Evolutionary conservation across 345 rosid genomes (phyloP), one percentile per base, ranked within the genome.

Genomic region (Populus euphratica): DNA sequence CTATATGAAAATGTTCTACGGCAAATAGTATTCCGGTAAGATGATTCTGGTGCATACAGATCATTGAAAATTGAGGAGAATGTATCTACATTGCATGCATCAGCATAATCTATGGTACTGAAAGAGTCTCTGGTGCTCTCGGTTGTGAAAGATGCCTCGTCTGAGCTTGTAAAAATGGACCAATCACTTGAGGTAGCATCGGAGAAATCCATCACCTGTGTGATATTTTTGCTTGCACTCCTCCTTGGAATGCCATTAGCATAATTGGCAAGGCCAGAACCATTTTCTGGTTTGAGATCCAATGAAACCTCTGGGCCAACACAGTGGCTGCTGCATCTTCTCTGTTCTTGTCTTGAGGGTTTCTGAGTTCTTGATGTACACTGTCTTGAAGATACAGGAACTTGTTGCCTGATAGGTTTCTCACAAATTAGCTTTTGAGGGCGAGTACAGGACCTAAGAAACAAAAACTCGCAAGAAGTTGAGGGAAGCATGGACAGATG

Each of bases 121-220:
- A 90, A 89, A 5, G 98, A 93, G 84, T 93, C 98, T 79, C 96
- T 85, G 7, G 98, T 85, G 82, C 96, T 91, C 84, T 93, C 98
- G 3, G 98, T 93, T 25, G 96, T 93, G 82, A 91, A 89, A 27
- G 98, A 90, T 78, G 96, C 94, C 83, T 93, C 98, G 2, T 93
- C 98, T 31, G 94, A 93, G 88, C 96, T 93, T 59, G 98, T 91
- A 77, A 93, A 91, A 76, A 91, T 86, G 74, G 98, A 93, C 96
- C 96, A 81, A 50, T 93, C 94, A 39, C 98, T 91, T 72, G 94
- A 89, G 23, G 94, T 82, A 44, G 90, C 88, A 66, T 93, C 94
- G n/a, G 88, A 86, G 76, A 87, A 87, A 77, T 85, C 88, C 77
- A 80, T 73, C 65, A 76, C 79, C 1, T 77, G 83, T 59, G 25